Evolutionary conservation across 495 filamentous ascomycete genomes (phyloP), one percentile per base, ranked within the genome.

Genomic region (Podospora conica): DNA sequence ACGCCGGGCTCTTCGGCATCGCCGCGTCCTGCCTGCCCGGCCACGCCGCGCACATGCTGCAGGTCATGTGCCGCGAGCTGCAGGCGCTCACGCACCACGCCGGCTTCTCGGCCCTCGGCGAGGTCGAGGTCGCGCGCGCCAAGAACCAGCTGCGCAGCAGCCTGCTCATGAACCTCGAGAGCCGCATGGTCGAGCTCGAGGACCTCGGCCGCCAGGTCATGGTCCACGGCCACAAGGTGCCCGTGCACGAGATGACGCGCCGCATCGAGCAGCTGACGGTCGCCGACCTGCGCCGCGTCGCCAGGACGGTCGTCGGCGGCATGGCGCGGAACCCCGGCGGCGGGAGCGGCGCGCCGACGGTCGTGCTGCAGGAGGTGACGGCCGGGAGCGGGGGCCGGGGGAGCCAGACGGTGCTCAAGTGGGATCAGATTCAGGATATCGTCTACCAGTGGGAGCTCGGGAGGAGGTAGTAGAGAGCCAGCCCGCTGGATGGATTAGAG

Each of bases 141-240:
- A 99, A 99, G 85, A 99, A 99, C 74, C 96, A 98, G 81, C 87
- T 99, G 33, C 84, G 92, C 40, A 92, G 89, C 12, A 90, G 88
- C 53, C 80, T 99, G 24, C 84, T 99, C 53, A 98, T 99, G 96
- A 99, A 99, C 79, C 85, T 99, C 0, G 95, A 99, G 80, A 91
- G 87, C 65, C 86, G 96, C 54, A 97, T 98, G 95, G 92, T 98
- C 12, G 96, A 97, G 77, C 80, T 99, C n/a, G 95, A 99, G 80
- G 95, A 99, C 77, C 83, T 99, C 7, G 95, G 96, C 48, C 83
- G 95, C 65, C 95, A 98, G 77, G 91, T 99, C 9, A 96, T 98
- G 77, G 92, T 97, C 12, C 92, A 97, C 74, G 94, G 93, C 10
- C 83, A 88, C 60, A 97, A 97, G 78, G 86, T 98, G 53, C 87